These are phyloP conservation scores for Scleromitrula shiraiana DNA, from an alignment of 2,329 filamentous ascomycete genomes.

Conservation along the genomic window DNA sequence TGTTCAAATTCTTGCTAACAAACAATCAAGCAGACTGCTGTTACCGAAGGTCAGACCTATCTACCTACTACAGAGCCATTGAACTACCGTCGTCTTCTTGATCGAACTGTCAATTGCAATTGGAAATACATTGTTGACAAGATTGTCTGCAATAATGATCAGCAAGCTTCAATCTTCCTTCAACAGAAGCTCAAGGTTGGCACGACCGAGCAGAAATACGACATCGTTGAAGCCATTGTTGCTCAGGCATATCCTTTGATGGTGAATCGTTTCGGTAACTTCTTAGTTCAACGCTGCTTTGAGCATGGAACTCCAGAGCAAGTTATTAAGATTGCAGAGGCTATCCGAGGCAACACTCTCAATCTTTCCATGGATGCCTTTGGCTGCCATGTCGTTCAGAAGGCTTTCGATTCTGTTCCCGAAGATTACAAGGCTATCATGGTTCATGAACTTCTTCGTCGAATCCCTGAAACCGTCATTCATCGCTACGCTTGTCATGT, in stretches of 20 bases:
- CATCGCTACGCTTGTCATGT: conserved; percentile 98
- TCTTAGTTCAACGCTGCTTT: conserved; percentile 96
- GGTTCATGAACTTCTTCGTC: conserved; percentile 93
- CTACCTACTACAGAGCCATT: conserved; percentile 82
- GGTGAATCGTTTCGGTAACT: conserved; percentile 98
- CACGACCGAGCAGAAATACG: conserved; percentile 89
- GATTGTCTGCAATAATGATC: conserved; percentile 98
- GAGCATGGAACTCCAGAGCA: conserved; percentile 95
- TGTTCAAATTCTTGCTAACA: conserved; percentile 21
- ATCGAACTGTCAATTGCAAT: conserved; percentile 94
- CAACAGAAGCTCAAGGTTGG: conserved; percentile 98
- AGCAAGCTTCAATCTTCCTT: conserved; percentile 96
- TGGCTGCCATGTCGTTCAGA: conserved; percentile 96
- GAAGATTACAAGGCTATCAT: conserved; percentile 98
- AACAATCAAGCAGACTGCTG: conserved; percentile 40
- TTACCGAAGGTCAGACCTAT: conserved; percentile 61
- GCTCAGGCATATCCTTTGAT: conserved; percentile 91
- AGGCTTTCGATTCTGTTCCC: conserved; percentile 94
- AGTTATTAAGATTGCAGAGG: conserved; percentile 86
- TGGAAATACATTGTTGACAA: conserved; percentile 99
- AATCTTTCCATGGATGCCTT: conserved; percentile 98
- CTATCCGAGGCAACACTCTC: conserved; percentile 88
- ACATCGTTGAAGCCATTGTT: conserved; percentile 94
- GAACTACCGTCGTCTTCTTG: conserved; percentile 90
- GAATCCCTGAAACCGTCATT: conserved; percentile 95